Evolutionary conservation across 768 basidiomycete genomes (phyloP).

Genomic region (Butyriboletus loyo): DNA sequence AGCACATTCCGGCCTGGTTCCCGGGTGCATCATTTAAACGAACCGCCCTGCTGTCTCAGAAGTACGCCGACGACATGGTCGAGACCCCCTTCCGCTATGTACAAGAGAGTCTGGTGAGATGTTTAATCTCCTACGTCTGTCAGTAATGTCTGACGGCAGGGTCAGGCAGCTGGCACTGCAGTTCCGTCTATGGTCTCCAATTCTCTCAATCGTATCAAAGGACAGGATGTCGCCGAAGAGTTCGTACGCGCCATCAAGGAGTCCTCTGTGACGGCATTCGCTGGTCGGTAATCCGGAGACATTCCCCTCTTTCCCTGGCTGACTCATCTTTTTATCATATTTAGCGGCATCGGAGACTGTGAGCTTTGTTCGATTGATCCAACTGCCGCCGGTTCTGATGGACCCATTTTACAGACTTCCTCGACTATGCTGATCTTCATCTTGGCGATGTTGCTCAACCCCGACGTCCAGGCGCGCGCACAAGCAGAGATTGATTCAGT

Average conservation of each 20-base stretch:
- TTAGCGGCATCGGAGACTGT: constrained; percentile 32
- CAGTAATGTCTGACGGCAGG: not conserved
- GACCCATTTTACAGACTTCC: constrained; percentile 22
- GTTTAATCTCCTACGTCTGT: not conserved
- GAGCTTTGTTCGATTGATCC: not conserved
- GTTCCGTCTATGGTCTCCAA: constrained; percentile 28
- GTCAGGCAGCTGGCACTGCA: constrained; percentile 24
- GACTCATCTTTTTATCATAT: not conserved
- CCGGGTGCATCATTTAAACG: constrained; percentile 38
- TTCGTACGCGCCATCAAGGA: constrained; percentile 26
- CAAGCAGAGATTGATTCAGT: constrained; percentile 37
- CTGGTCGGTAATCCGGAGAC: constrained; percentile 16
- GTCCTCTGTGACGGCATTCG: constrained; percentile 29
- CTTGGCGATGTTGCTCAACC: constrained; percentile 37
- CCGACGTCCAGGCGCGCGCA: constrained; percentile 36
- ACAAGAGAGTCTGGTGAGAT: constrained; percentile 31
- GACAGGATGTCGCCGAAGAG: not conserved
- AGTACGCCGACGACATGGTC: constrained; percentile 20
- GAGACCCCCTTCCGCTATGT: constrained; percentile 34
- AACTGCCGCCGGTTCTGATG: not conserved
- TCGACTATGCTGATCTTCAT: constrained; percentile 32
- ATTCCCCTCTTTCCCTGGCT: not conserved
- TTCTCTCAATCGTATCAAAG: constrained; percentile 13
- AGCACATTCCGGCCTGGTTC: constrained; percentile 38
- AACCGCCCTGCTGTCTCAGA: constrained; percentile 22